Base-by-base conservation (phyloP, 331 rosid genomes). In the Dryas integrifolia region DNA sequence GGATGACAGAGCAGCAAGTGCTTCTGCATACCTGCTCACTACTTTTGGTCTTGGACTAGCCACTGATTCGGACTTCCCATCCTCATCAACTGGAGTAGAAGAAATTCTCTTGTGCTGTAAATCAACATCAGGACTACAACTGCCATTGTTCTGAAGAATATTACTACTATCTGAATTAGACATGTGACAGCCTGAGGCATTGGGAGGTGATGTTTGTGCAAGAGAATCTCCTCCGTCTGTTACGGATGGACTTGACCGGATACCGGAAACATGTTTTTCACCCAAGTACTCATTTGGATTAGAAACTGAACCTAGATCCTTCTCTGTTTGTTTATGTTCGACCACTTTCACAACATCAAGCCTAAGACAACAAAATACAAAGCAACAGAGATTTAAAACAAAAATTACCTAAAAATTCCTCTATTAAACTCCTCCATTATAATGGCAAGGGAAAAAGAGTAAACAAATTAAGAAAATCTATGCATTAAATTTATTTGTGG, bases 41-140 rank as follows among this genome's bases (percentile, higher is more conserved):
- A 82, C 86, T 76, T 84, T 92, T 74, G 86, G 83, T 53, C 81
- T 78, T 69, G 81, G 91, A 70, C 81, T 84, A 48, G 65, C 79
- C 35, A 73, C 65, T 24, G 84, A 78, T 49, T 88, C 93, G 21
- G 79, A 76, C 69, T 88, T 89, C 70, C 55, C 70, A 45, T 81
- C 86, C 84, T 70, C 87, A 44, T 79, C 83, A 47, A 67, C 59
- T 52, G 74, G 79, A 76, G 79, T 70, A 50, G 81, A 83, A 69
- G 52, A 39, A 56, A 81, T 79, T 75, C 73, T 84, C 80, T 84
- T 85, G 63, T 73, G 83, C 68, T 83, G 81, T 66, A 82, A 77
- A 76, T 82, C 85, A 45, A 81, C 87, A 79, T 86, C 91, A 63
- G 99, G 98, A 80, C 97, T 89, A 78, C 90, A 87, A 79, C 92